Percentiles rank a stretch among this genome's conserved stretches.
These are phyloP conservation scores for Fusarium sp. DNA, from an alignment of 2,329 filamentous ascomycete genomes.

Conservation along the genomic window DNA sequence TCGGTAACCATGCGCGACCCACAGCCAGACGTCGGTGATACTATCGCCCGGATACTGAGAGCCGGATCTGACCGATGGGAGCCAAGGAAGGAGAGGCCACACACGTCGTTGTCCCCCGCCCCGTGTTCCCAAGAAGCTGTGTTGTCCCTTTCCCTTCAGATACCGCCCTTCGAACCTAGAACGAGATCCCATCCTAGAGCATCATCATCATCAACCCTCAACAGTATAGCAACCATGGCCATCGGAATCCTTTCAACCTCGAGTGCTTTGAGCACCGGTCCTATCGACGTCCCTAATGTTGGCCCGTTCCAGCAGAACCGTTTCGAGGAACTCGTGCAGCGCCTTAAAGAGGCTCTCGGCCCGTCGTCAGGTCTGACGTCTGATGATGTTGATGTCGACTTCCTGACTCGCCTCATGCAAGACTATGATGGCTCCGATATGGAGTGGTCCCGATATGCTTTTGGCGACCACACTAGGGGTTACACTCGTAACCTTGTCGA, in stretches of 20 bases:
- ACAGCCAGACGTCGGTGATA: conserved; percentile 46
- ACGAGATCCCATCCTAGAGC: conserved; percentile 15
- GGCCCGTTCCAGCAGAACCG: conserved; percentile 51
- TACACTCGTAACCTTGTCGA: conserved; percentile 94
- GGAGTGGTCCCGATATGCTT: conserved; percentile 82
- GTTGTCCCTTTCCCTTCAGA: conserved; percentile 38
- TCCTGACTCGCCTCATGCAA: conserved; percentile 79
- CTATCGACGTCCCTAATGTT: conserved; percentile 37
- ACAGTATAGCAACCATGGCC: conserved; percentile 48
- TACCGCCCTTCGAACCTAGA: conserved; percentile 17
- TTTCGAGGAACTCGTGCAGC: conserved; percentile 78
- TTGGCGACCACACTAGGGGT: conserved; percentile 74
- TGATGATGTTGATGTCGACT: conserved; percentile 80
- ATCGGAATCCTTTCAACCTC: conserved; percentile 49
- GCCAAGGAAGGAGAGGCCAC: conserved; percentile 38
- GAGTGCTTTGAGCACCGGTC: conserved; percentile 22
- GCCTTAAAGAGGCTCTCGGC: conserved; percentile 80
- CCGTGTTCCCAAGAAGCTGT: conserved; percentile 38
- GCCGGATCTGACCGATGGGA: conserved; percentile 42
- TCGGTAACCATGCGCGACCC: conserved; percentile 39
- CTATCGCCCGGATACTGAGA: conserved; percentile 44
- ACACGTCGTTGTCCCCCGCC: conserved; percentile 43
- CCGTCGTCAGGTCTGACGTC: conserved; percentile 86
- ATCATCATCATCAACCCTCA: conserved; percentile 22
- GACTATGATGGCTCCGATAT: conserved; percentile 75